Percentiles rank a stretch among this genome's conserved stretches.
Conservation (phyloP, 2,329 filamentous ascomycete genomes). For the Fusarium paranaense region DNA sequence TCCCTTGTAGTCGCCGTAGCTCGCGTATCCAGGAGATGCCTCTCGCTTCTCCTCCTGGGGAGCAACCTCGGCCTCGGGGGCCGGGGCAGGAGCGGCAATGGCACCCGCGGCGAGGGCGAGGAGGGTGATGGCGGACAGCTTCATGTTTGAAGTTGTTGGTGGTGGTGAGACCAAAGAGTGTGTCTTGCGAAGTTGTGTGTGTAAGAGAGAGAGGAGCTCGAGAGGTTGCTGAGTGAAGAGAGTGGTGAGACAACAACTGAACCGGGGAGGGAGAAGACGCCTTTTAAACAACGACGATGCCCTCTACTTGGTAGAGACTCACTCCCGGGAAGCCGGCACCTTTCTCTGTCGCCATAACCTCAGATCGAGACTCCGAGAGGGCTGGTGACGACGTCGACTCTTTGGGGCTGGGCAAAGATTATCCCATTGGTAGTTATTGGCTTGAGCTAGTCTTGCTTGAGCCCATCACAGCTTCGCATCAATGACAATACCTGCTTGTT, state of each 20-base stretch:
- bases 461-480: not conserved
- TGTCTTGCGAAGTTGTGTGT: not conserved
- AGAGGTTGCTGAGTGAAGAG: slow-evolving; percentile 3
- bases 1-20: slow-evolving; percentile 12
- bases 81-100: slow-evolving; percentile 43
- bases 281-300: slow-evolving; percentile 28
- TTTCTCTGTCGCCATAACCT: not conserved
- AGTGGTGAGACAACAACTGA: not conserved
- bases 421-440: not conserved
- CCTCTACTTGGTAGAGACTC: not conserved
- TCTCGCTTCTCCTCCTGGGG: not conserved
- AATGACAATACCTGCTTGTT: not conserved
- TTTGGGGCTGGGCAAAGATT: not conserved
- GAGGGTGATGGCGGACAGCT: slow-evolving; percentile 43
- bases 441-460: not conserved
- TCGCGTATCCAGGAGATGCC: slow-evolving; percentile 14
- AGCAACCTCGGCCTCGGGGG: slow-evolving; percentile 26
- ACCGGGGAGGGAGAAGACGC: slow-evolving; percentile 1
- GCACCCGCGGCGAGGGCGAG: slow-evolving; percentile 40
- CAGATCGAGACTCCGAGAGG: not conserved
- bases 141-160: slow-evolving; percentile 40
- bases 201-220: not conserved
- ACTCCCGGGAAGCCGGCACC: not conserved
- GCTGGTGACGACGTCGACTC: slow-evolving; percentile 15
- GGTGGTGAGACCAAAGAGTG: not conserved